Base-by-base conservation (phyloP, 495 filamentous ascomycete species). In the Daldinia bambusicola region DNA sequence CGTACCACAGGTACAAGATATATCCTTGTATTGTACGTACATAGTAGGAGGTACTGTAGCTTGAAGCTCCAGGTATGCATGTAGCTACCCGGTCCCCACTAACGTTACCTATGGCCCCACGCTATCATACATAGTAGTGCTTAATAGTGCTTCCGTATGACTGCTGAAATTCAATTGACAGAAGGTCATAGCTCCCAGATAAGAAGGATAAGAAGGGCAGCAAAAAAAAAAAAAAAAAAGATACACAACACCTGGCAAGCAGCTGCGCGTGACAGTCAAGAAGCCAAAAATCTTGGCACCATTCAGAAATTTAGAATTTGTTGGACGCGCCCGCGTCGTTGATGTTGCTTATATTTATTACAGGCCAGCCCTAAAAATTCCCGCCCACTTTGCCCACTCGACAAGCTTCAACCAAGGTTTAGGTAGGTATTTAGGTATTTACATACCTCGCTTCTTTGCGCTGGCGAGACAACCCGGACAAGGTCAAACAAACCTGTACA, bases 301-400 rank as follows among this genome's bases (percentile, higher is more conserved):
- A 38, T 50, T 58, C 65, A 69, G 40, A 69, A 69, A 65, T 66
- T 69, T 53, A 50, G 43, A 69, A 66, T 14, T 40, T 53, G 34
- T 18, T 18, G n/a, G 16, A 73, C 70, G 70, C 70, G 70, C 50
- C 70, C 70, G 70, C 70, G 70, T 69, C 70, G 65, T 68, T 48
- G 70, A 73, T 52, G 50, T 32, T 56, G 32, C 32, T 22, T 63
- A 34, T 69, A 66, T 65, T 73, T 69, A 57, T 51, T 61, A 36
- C 41, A 30, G 26, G 48, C 36, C 55, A 59, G 37, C 53, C 45
- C 38, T 30, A 26, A 66, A 65, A 64, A 65, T 48, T 61, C 16
- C 30, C 30, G 5, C 9, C 30, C 31, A 20, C 31, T 62, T 61
- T 43, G 60, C 22, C 55, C 36, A 59, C 41, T 36, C 59, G 56